Base-by-base conservation (phyloP, 176 grass and related monocot species). In the Rhynchospora breviuscula region DNA sequence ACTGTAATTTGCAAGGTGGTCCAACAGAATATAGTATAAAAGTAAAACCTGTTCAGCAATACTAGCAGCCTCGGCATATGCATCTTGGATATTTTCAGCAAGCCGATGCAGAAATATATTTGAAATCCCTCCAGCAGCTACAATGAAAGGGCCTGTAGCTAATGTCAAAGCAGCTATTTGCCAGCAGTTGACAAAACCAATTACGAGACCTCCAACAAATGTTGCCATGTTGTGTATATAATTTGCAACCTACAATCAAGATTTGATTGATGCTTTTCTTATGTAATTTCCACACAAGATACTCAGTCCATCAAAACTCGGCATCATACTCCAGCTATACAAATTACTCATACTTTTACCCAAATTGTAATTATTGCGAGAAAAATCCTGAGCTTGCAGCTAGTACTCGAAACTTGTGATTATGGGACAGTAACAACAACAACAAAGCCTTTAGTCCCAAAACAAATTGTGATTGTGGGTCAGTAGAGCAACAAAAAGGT, bases 161-260 rank as follows among this genome's bases (percentile, higher is more conserved):
- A 99, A 79, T 82, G 96, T 99, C 69, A 99, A 76, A 82, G 95
- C 85, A 61, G 93, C 93, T 86, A 99, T 93, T 85, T 99, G 93
- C 96, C 96, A 99, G 88, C 93, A 99, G 85, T 95, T 99, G 78
- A 95, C 45, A 84, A 99, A 86, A 86, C 93, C 96, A 90, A 99
- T 93, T 51, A 95, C 67, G 86, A 99, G 96, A 81, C 96, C 96
- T 68, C 91, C 93, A 78, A 91, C 91, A 89, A 99, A 99, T 21
- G 91, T 99, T 73, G 96, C 91, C 96, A 99, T 99, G 85, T 99
- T 99, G 85, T 99, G 96, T 82, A 99, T 99, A 84, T 99, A 99
- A 85, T 99, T 99, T 13, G 92, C 93, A 75, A 99, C 96, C 96
- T 99, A 76, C 77, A 65, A 86, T 25, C 18, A 80, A 72, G 10